phyloP scores from a whole-genome alignment of 2,329 filamentous ascomycete genomes.

The Fusarium falciforme region DNA sequence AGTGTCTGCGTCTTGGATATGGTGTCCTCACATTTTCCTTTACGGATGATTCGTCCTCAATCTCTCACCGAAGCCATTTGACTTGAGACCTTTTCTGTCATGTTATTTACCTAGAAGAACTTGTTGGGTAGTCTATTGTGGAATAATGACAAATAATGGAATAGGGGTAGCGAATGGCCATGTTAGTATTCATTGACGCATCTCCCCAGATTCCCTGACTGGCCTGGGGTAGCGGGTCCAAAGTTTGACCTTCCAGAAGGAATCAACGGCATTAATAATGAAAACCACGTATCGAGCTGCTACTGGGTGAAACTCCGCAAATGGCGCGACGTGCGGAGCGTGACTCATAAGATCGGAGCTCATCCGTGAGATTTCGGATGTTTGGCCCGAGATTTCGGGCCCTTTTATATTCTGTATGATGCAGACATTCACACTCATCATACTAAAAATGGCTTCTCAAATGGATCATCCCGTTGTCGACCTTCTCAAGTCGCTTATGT shows the following conservation, averaged over 20 bases:
- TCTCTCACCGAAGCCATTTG: neutral
- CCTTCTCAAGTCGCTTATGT: conserved; percentile 50
- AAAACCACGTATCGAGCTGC: neutral
- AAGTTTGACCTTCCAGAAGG: neutral
- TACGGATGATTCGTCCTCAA: neutral
- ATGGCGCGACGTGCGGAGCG: neutral
- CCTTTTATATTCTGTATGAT: neutral
- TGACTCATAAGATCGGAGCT: neutral
- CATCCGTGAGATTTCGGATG: neutral
- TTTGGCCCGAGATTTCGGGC: neutral
- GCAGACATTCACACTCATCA: neutral
- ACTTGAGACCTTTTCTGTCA: neutral
- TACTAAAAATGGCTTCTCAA: neutral
- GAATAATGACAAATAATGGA: neutral
- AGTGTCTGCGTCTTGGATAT: neutral
- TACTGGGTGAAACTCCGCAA: neutral
- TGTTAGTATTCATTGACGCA: neutral
- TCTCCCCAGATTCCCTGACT: neutral
- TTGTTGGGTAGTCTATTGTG: fast-evolving
- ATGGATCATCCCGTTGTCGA: conserved; percentile 41
- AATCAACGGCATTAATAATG: neutral
- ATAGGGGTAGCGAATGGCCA: neutral
- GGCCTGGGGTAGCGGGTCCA: neutral
- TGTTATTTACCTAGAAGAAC: neutral
- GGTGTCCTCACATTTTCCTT: neutral